Percentiles rank a stretch among this genome's conserved stretches.
Conservation (phyloP, 139 green algal genomes). For the Astrephomene gubernaculifera region DNA sequence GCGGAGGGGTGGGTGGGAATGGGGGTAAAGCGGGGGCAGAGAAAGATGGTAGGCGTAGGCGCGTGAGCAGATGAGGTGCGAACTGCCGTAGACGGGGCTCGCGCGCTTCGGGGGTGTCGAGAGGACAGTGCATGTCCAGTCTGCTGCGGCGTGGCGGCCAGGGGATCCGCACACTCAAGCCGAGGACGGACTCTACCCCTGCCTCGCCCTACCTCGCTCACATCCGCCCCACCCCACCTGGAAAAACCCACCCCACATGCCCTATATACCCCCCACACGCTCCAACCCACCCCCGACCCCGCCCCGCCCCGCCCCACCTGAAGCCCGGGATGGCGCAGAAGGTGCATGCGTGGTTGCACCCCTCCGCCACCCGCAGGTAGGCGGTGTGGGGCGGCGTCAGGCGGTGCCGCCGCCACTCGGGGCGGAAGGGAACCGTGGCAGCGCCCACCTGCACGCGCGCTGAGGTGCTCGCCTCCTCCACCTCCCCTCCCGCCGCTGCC, state of each 20-base stretch:
- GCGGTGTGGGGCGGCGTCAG: slow-evolving; percentile 86
- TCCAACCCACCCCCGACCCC: not conserved
- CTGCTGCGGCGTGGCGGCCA: too few species aligned
- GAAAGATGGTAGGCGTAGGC: too few species aligned
- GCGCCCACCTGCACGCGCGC: slow-evolving; percentile 57
- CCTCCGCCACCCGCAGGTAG: slow-evolving; percentile 93
- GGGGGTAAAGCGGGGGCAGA: not conserved
- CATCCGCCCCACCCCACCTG: too few species aligned
- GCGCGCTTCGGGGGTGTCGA: too few species aligned
- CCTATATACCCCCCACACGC: not conserved
- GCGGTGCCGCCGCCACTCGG: slow-evolving; percentile 79
- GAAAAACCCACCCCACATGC: too few species aligned
- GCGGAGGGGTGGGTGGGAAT: not conserved
- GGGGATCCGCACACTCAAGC: too few species aligned
- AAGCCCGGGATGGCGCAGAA: slow-evolving; percentile 94
- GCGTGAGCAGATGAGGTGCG: too few species aligned
- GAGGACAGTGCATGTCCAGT: too few species aligned
- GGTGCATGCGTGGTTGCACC: slow-evolving; percentile 92
- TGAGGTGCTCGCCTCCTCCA: not conserved
- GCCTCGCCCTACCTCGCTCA: too few species aligned
- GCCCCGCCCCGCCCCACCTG: slow-evolving; percentile 37
- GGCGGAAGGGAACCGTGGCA: slow-evolving; percentile 86
- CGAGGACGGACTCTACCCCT: too few species aligned
- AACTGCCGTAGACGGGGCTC: too few species aligned
- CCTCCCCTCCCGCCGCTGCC: not conserved